These are phyloP conservation scores for Babjeviella inositovora DNA, from an alignment of 805 yeast genomes.

Conservation along the genomic window DNA sequence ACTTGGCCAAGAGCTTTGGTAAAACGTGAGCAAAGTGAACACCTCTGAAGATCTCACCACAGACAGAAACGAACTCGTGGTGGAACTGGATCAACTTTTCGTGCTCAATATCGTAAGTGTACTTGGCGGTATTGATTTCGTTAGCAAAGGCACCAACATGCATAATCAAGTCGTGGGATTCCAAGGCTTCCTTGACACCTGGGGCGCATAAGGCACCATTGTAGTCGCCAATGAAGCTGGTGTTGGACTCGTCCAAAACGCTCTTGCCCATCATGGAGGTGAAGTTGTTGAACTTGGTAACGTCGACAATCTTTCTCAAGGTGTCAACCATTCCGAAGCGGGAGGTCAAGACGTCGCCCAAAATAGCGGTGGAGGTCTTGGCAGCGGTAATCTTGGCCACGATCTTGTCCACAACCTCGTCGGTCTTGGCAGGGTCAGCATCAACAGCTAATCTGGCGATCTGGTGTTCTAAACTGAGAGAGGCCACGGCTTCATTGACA, in stretches of 20 bases:
- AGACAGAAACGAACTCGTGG: slow-evolving; percentile 34
- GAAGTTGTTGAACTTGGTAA: slow-evolving; percentile 32
- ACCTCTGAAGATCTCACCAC: slow-evolving; percentile 16
- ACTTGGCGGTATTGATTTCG: slow-evolving; percentile 59
- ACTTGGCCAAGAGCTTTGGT: slow-evolving; percentile 15
- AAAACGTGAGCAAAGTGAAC: slow-evolving; percentile 35
- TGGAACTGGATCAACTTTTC: slow-evolving; percentile 30
- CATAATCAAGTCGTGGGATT: slow-evolving; percentile 49
- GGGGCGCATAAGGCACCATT: slow-evolving; percentile 40
- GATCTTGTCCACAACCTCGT: slow-evolving; percentile 23
- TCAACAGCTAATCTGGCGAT: slow-evolving; percentile 8
- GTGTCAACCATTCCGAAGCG: slow-evolving; percentile 33
- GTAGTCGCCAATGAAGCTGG: slow-evolving; percentile 56
- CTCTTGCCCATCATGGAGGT: slow-evolving; percentile 61
- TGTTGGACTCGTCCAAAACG: slow-evolving; percentile 51
- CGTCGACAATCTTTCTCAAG: slow-evolving; percentile 28
- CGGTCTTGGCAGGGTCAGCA: slow-evolving; percentile 9
- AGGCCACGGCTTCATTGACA: slow-evolving; percentile 24
- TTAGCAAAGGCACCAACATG: slow-evolving; percentile 54
- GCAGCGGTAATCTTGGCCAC: slow-evolving; percentile 33
- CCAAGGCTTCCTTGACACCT: slow-evolving; percentile 29
- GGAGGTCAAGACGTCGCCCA: slow-evolving; percentile 58
- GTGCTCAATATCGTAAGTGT: slow-evolving; percentile 26
- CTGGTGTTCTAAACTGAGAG: slow-evolving; percentile 14
- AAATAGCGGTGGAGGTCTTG: slow-evolving; percentile 41